Conservation (phyloP, 305 asterid genomes). For the Fraxinus baroniana region DNA sequence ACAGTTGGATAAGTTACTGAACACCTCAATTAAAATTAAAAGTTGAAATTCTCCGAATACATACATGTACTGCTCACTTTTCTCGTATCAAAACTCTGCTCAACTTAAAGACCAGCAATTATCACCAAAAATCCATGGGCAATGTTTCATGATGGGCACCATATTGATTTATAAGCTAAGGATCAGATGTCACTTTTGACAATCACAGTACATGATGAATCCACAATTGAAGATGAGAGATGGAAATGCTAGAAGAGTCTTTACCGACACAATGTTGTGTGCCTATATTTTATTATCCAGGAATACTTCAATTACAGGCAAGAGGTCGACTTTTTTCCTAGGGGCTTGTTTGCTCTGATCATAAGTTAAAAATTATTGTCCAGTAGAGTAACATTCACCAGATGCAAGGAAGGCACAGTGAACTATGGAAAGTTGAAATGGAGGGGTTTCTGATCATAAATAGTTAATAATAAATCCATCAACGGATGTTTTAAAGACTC, state of each 20-base stretch:
- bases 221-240: not conserved
- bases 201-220: not conserved
- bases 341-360: not conserved
- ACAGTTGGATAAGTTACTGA: not conserved
- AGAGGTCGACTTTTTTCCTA: not conserved
- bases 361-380: not conserved
- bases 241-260: not conserved
- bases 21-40: not conserved
- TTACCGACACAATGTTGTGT: not conserved
- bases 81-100: conserved; percentile 1
- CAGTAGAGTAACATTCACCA: not conserved
- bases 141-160: not conserved
- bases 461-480: not conserved
- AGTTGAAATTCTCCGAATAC: not conserved
- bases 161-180: not conserved
- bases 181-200: not conserved
- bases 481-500: conserved; percentile 4
- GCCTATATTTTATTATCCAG: not conserved
- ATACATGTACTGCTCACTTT: not conserved
- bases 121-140: conserved; percentile 13
- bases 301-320: not conserved
- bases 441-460: not conserved
- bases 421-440: not conserved
- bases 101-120: not conserved
- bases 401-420: not conserved